Percentiles rank a stretch among this genome's conserved stretches.
Conservation (phyloP, 1,139 yeast species). For the Magnusiomyces magnusii region DNA sequence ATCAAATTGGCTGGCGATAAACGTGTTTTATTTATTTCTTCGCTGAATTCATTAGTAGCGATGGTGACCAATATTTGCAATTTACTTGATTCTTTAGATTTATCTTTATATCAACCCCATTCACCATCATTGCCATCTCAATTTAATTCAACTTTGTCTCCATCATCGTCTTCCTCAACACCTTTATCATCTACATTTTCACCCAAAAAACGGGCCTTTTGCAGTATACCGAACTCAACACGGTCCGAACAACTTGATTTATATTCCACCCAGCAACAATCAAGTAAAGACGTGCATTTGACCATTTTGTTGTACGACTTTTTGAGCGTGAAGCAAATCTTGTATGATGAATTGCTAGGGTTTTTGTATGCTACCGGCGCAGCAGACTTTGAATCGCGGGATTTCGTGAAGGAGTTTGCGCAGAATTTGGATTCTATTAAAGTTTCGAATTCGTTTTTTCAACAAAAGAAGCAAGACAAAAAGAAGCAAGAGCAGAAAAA, state of each 20-base stretch:
- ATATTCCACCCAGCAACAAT: not conserved
- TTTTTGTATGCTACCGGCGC: constrained; percentile 64
- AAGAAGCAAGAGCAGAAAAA: not conserved
- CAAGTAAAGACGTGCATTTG: constrained; percentile 28
- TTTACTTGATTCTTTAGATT: constrained; percentile 28
- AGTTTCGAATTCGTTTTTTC: not conserved
- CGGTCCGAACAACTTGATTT: not conserved
- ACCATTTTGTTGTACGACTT: constrained; percentile 66
- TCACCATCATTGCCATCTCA: not conserved
- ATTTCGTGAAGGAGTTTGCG: constrained; percentile 22
- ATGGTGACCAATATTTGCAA: constrained; percentile 22
- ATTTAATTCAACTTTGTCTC: no score
- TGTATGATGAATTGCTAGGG: constrained; percentile 56
- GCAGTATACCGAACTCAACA: not conserved
- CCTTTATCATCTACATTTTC: no score
- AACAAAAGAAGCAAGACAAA: not conserved
- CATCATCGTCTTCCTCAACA: no score
- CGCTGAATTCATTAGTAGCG: constrained; percentile 21
- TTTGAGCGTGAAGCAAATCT: constrained; percentile 62
- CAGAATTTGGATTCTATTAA: constrained; percentile 19
- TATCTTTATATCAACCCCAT: constrained; percentile 25
- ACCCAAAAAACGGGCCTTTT: not conserved
- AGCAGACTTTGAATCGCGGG: constrained; percentile 61
- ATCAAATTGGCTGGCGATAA: constrained; percentile 17
- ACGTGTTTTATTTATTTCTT: constrained; percentile 19